Evolutionary conservation across 345 rosid species (phyloP), one percentile per base, ranked within the genome.

Genomic region (Gossypium sturtianum): DNA sequence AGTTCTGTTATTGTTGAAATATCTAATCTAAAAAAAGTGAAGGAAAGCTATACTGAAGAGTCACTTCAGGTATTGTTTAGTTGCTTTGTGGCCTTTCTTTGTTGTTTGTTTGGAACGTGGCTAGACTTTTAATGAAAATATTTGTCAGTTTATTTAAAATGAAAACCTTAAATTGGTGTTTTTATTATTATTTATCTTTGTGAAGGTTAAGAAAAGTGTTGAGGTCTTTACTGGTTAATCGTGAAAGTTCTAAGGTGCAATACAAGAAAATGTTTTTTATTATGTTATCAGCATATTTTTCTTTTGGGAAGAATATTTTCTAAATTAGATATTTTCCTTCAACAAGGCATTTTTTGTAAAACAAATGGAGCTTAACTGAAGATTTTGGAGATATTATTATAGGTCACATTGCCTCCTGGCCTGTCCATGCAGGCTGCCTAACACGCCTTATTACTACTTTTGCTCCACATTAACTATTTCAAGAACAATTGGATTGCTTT

Each of bases 1-100:
- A 90, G 88, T 81, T 90, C 99, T 3, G 81, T 90, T 74, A 83
- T 93, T 43, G 97, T 95, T 83, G 99, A 95, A 83, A 91, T 95
- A 81, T 91, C 99, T 52, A 95, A 91, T 84, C 84, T 95, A 76
- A 90, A 93, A 81, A 93, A 91, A 89, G 99, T 95, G 61, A 93
- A 95, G 78, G 98, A 95, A 84, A 88, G 92, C 89, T 93, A 95
- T 72, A 89, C 91, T 2, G 98, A 93, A 81, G 99, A 95, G 79
- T 88, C 92, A 20, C 91, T 95, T 83, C 99, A 91, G 99, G 99
- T 93, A 80, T 53, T 80, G 61, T 41, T 16, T 61, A 27, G 60
- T 73, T 47, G n/a, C 22, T 49, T 49, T 73, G 10, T 73, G 59
- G 60, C 58, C 44, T 27, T 47, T 38, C 29, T 47, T 22, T 44